Evolutionary conservation across 176 grass and related monocot species (phyloP).

Genomic region (Eremochloa ophiuroides): DNA sequence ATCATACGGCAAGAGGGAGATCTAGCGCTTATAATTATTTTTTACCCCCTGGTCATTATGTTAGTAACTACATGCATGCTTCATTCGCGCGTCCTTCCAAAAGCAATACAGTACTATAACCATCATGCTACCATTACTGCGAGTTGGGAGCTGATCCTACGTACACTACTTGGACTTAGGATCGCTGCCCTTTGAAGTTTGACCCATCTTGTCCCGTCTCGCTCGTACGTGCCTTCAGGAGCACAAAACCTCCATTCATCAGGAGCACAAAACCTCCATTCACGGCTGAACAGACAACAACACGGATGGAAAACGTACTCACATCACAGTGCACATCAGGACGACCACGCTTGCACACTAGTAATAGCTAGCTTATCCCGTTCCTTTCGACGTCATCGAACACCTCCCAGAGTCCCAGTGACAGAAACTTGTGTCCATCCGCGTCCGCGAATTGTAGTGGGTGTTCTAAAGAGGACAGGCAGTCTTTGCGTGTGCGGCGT

Average conservation of each 20-base stretch:
- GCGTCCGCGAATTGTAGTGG: background rate
- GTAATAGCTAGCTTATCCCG: background rate
- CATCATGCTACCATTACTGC: no score
- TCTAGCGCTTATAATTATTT: no score
- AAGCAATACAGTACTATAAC: no score
- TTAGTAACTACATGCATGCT: no score
- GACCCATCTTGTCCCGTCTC: no score
- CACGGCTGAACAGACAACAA: background rate
- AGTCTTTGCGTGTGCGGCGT: background rate
- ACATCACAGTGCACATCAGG: background rate
- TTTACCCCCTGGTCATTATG: no score
- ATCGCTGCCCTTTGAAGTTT: no score
- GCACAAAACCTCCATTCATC: slow-evolving; percentile 13
- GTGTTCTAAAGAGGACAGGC: background rate
- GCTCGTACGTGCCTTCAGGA: background rate
- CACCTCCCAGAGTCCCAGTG: background rate
- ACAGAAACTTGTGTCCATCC: background rate
- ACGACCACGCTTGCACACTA: slow-evolving; percentile 8
- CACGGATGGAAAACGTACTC: background rate
- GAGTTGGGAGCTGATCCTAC: no score
- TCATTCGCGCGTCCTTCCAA: no score
- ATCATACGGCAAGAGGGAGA: no score
- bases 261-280: no score
- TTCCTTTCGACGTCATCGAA: background rate
- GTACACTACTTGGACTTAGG: no score